Evolutionary conservation across 2,329 filamentous ascomycete genomes (phyloP).

Genomic region (Aspergillus fijiensis): DNA sequence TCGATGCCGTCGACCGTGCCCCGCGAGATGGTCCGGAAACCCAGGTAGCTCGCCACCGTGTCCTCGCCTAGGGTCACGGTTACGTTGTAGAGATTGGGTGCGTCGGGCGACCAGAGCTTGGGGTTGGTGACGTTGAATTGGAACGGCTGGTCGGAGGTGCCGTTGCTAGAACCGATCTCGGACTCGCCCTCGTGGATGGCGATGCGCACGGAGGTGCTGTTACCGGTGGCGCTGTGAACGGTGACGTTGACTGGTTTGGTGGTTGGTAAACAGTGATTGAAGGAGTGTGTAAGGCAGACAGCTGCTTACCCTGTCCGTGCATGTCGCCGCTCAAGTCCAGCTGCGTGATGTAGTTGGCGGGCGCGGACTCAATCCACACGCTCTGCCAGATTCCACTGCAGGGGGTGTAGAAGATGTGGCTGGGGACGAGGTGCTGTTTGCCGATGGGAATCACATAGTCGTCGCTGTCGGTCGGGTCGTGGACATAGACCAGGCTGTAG

Average conservation of each 20-base stretch:
- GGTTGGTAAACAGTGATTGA: background rate
- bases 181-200: constrained; percentile 39
- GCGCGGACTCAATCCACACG: constrained; percentile 68
- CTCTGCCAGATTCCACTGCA: constrained; percentile 74
- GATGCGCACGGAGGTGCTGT: constrained; percentile 39
- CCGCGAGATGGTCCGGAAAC: constrained; percentile 63
- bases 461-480: constrained; percentile 64
- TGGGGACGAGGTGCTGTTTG: constrained; percentile 59
- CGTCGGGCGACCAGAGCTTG: constrained; percentile 64
- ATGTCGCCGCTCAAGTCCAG: constrained; percentile 61
- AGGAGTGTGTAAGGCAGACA: too few relatives aligned
- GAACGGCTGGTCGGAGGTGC: constrained; percentile 52
- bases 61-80: constrained; percentile 57
- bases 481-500: constrained; percentile 61
- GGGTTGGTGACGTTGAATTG: constrained; percentile 56
- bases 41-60: constrained; percentile 62
- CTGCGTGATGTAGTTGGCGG: constrained; percentile 56
- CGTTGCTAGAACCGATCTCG: constrained; percentile 47
- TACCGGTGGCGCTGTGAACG: constrained; percentile 49
- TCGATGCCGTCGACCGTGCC: constrained; percentile 59
- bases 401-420: constrained; percentile 66
- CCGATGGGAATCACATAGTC: constrained; percentile 62
- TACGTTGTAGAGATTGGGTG: constrained; percentile 64
- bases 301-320: constrained; percentile 46
- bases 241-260: constrained; percentile 53